phyloP scores from a whole-genome alignment of 345 rosid genomes.

The Chamaenerion angustifolium region DNA sequence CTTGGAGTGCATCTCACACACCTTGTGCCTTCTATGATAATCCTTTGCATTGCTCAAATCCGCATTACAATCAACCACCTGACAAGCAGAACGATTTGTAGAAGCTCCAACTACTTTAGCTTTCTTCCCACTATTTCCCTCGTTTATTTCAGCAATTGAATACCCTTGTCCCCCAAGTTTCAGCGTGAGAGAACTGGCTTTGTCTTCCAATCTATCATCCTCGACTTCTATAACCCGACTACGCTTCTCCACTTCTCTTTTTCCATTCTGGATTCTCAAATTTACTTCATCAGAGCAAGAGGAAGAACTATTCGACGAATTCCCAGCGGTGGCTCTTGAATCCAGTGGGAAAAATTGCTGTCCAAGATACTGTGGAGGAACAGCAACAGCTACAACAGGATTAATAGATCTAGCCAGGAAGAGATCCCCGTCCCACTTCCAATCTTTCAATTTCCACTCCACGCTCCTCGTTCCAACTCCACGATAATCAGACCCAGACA shows the following conservation, averaged over 20 bases:
- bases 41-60: conserved; percentile 91
- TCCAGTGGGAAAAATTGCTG: conserved; percentile 49
- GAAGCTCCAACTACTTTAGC: conserved; percentile 44
- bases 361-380: conserved; percentile 19
- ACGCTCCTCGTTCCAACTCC: conserved; percentile 49
- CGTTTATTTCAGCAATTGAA: conserved; percentile 35
- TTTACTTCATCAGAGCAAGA: conserved; percentile 78
- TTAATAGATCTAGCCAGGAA: conserved; percentile 63
- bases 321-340: conserved; percentile 27
- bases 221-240: conserved; percentile 60
- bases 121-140: conserved; percentile 55
- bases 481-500: conserved; percentile 15
- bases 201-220: conserved; percentile 32
- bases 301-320: conserved; percentile 70
- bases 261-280: conserved; percentile 28
- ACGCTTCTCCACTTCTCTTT: conserved; percentile 55
- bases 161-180: conserved; percentile 58
- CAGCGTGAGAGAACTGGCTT: conserved; percentile 43
- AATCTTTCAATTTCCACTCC: conserved; percentile 90
- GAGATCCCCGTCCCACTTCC: conserved; percentile 99
- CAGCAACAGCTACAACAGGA: conserved; percentile 12
- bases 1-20: conserved; percentile 93
- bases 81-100: conserved; percentile 63
- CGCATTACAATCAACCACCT: conserved; percentile 87
- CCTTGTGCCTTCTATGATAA: conserved; percentile 94